Base-by-base conservation (phyloP, 306 rosid genomes). In the Castanopsis chinensis region DNA sequence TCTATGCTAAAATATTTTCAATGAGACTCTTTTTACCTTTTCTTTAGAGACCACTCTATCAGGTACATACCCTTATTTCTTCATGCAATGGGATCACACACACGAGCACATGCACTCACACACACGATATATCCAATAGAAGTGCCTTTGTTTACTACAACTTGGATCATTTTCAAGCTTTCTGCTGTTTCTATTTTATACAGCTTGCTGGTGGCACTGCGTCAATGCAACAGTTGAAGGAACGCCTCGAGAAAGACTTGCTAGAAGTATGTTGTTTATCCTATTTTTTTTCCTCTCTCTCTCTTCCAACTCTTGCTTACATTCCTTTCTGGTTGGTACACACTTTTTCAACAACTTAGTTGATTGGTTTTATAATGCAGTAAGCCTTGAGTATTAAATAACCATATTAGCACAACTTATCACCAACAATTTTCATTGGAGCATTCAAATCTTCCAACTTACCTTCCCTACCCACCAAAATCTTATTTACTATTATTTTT, bases 141-240 rank as follows among this genome's bases (percentile, higher is more conserved):
- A 57, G 52, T 49, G 43, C 23, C 43, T 53, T 15, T 21, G 58
- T 33, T 33, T 61, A 37, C 25, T 35, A 18, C 54, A 10, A 32
- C 57, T 56, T 55, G 81, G 69, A 69, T 2, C 19, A 20, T 25
- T 54, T 79, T 55, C 11, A 74, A 69, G 60, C 72, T 74, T 73
- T 56, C 68, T 4, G 32, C 33, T 79, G 73, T 57, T 9, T 78
- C 60, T 82, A 20, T 83, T 37, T 57, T 79, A 65, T 84, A 72
- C 92, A 95, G 98, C 99, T 95, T 84, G 90, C 99, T 45, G 99
- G 99, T 74, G 99, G 99, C 53, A 95, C 99, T 33, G 96, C 98
- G n/a, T 93, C 99, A 59, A 95, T 95, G 99, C 99, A 95, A 76
- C 98, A 95, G 76, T 81, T 95, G 74, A 95, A 95, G 89, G 98